Evolutionary conservation across 2,329 filamentous ascomycete species (phyloP), one percentile per base, ranked within the genome.

Genomic region (Alternaria infectoria): DNA sequence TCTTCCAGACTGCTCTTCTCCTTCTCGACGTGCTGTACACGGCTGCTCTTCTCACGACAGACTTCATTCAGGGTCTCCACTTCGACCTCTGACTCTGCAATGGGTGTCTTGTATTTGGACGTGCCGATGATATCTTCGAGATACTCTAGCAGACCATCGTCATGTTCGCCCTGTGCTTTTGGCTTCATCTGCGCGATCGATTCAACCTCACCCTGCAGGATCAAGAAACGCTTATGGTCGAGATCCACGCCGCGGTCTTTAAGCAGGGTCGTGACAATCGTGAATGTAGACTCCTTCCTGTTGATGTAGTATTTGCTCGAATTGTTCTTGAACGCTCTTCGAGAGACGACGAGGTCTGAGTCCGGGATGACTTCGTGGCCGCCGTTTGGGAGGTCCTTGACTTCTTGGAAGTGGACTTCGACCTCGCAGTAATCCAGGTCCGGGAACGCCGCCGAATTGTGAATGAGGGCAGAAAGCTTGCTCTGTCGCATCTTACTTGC

Each of bases 101-200:
- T 99, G 0, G 96, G 95, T 0, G 91, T 88, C 82, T 99, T 99
- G 84, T 99, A 99, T 79, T 97, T 97, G 6, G 96, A 98, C 0
- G 96, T 99, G 66, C 96, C 96, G 72, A 99, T 98, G 65, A 99
- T 99, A 75, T 99, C 96, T 79, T 99, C 96, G 0, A 99, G 88
- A 69, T 99, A 99, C 79, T 99, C 96, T 17, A 99, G 86, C 4
- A 99, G 87, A 12, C 96, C 96, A 74, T 99, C 96, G 65, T 99
- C 96, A 75, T 98, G 95, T 79, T 99, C 96, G 72, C 93, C 95
- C 45, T 87, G 90, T 5, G 96, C 96, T 80, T 99, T 99, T 17
- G 96, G 87, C 81, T 99, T 99, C 96, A 99, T 99, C 81, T 98
- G 96, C 7, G 96, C 95, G 77, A 99, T 99, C 0, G 95, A 97